phyloP scores from a whole-genome alignment of 768 basidiomycete genomes.

The Tubosaeta sp. region DNA sequence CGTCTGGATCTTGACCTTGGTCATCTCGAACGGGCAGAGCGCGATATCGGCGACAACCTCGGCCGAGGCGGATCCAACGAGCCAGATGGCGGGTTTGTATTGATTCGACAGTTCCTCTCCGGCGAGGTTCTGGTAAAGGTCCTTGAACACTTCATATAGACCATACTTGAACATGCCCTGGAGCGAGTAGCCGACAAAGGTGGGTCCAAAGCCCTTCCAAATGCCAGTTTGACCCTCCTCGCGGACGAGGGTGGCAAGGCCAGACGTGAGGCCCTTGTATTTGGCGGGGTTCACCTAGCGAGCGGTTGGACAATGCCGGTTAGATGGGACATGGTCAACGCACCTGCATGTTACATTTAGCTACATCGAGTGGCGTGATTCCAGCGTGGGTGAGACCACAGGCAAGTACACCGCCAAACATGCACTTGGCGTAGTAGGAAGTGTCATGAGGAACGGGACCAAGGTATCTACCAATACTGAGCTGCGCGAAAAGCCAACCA shows the following conservation, averaged over 20 bases:
- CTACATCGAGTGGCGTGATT: constrained; percentile 83
- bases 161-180: constrained; percentile 99
- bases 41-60: constrained; percentile 96
- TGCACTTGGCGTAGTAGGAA: constrained; percentile 78
- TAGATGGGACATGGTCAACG: constrained; percentile 10
- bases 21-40: constrained; percentile 93
- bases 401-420: constrained; percentile 83
- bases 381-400: constrained; percentile 88
- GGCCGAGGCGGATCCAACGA: constrained; percentile 89
- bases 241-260: constrained; percentile 60
- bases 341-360: constrained; percentile 92
- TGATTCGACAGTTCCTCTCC: constrained; percentile 76
- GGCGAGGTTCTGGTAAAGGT: constrained; percentile 82
- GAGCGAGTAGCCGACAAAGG: constrained; percentile 87
- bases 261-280: constrained; percentile 62
- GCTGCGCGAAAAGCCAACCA: neutral
- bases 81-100: constrained; percentile 90
- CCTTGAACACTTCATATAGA: constrained; percentile 97
- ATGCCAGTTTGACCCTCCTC: constrained; percentile 85
- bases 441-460: constrained; percentile 75
- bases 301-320: neutral
- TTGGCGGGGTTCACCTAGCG: constrained; percentile 69
- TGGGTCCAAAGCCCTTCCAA: constrained; percentile 94
- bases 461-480: constrained; percentile 41
- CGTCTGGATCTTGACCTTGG: constrained; percentile 89